Evolutionary conservation across 805 yeast species (phyloP), one percentile per base, ranked within the genome.

Genomic region (Pichia occidentalis): DNA sequence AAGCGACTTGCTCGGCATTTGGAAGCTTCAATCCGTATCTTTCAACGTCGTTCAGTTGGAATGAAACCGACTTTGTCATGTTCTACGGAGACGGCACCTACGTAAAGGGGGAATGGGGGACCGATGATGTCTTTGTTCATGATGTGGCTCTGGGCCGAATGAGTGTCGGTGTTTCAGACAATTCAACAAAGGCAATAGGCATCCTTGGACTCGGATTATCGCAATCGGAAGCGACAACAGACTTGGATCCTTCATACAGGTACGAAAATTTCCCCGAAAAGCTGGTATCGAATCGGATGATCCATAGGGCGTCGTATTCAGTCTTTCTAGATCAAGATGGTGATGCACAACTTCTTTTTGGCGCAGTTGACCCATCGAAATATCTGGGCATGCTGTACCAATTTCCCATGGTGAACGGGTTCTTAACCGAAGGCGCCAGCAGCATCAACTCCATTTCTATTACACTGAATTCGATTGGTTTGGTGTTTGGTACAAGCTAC

Each of bases 201-300:
- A 88, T 84, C 19, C 59, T 84, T 29, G 87, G 88, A 20, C 73
- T 84, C 42, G 90, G 92, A 8, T 64, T 81, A 36, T 61, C 73
- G 4, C 81, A 75, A 9, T 65, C 82, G 37, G 95, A 87, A 58
- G 63, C 90, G 1, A 34, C 46, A 1, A 23, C 41, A 11, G 27
- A 24, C 9, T 25, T 36, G 5, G 23, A 34, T 12, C 28, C 34
- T n/a, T 34, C 53, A 12, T 70, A 68, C 48, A 59, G 57, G 11
- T 85, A 85, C 57, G 66, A 70, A 36, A 85, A 85, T 55, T 61
- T 85, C 42, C 95, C 95, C 0, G 47, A 65, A 39, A 69, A 71
- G 42, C 57, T 85, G 64, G 75, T 68, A 35, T 52, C 61, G 21
- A 70, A 71, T 36, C 86, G 86, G 0, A 50, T 71, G 27, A 81